These are phyloP conservation scores for Salix arbutifolia DNA, from an alignment of 345 rosid genomes.

Conservation along the genomic window DNA sequence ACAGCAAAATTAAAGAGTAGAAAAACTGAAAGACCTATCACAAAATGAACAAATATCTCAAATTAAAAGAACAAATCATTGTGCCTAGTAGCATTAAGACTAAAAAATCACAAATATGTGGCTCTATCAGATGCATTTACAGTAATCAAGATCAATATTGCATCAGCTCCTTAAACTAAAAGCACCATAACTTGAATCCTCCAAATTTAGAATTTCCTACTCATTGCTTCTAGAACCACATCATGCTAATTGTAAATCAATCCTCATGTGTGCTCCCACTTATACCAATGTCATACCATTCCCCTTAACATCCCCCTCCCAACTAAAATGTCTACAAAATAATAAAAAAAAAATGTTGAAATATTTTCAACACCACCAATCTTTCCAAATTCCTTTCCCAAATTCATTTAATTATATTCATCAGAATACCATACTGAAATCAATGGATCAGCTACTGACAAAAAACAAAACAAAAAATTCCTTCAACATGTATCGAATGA, in stretches of 20 bases:
- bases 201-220: not conserved
- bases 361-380: not conserved
- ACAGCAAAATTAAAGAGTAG: not conserved
- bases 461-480: not conserved
- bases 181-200: not conserved
- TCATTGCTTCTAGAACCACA: not conserved
- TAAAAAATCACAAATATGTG: not conserved
- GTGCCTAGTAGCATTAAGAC: not conserved
- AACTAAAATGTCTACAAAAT: not conserved
- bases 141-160: not conserved
- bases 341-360: too few species aligned
- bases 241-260: not conserved
- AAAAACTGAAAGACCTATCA: not conserved
- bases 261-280: not conserved
- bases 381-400: not conserved
- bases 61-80: not conserved
- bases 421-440: not conserved
- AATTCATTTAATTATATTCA: not conserved
- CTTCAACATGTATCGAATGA: not conserved
- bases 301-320: not conserved
- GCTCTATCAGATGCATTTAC: not conserved
- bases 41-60: not conserved
- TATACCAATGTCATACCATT: not conserved
- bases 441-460: not conserved
- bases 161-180: not conserved